Base-by-base conservation (phyloP, 768 basidiomycete species). In the Boletus sp. region DNA sequence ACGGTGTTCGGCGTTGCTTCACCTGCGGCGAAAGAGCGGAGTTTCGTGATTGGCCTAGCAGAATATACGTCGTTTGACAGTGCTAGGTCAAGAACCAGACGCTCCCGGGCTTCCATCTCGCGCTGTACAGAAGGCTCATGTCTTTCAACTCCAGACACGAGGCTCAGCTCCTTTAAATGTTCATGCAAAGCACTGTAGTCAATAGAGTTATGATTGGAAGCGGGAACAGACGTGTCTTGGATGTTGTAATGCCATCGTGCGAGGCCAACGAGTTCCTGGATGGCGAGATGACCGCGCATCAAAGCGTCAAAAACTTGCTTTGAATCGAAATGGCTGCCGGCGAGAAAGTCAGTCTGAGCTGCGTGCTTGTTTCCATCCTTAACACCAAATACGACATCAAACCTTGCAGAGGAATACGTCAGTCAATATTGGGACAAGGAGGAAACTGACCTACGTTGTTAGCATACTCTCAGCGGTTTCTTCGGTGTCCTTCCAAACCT, bases 41-140 rank as follows among this genome's bases (percentile, higher is more conserved):
- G 54, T 46, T 70, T 70, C 5, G 70, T 54, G 51, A 85, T 72
- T 11, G 77, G 62, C 8, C 72, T 75, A 4, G 77, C 66, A 14
- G 84, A 83, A 62, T 81, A 88, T 17, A 87, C 73, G 59, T 84
- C 77, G 6, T 71, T 71, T 2, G 88, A 83, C 33, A 92, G 72
- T 15, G 75, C 71, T 33, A 92, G 74, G 68, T 92, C 89, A 39
- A 87, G 61, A 20, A 80, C 77, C 3, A 92, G 67, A 63, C 87
- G 81, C 55, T 88, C 81, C 28, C 81, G 77, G 4, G 86, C 83
- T 47, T 80, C 77, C 10, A 70, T 70, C 67, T 89, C 83, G 58
- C 77, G 75, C 54, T 75, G 76, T 9, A 77, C 59, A 9, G 80
- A 80, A 42, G 67, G 51, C 1, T 67, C 66, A 7, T 80, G 68